Percentiles rank a stretch among this genome's conserved stretches.
Evolutionary conservation across 768 basidiomycete genomes (phyloP).

Genomic region (Rhizopogon vinicolor): DNA sequence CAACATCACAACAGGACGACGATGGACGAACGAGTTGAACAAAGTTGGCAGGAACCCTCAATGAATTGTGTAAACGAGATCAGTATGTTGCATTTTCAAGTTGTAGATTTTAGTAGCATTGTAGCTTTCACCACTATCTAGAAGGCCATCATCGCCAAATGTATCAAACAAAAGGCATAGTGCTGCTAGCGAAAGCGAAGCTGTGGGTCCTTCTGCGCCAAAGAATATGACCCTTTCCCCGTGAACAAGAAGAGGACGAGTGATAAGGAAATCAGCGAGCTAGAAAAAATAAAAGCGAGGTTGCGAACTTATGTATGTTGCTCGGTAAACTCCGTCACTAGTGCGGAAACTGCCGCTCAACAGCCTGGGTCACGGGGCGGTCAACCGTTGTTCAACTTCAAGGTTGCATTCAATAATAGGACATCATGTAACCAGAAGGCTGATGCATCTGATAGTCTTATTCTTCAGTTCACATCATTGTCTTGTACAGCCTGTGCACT

Average conservation of each 20-base stretch:
- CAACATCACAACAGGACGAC: not conserved
- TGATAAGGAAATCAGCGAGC: conserved; percentile 26
- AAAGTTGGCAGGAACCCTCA: not conserved
- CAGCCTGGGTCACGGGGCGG: too few relatives aligned
- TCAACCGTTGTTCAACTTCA: too few relatives aligned
- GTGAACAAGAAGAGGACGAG: conserved; percentile 13
- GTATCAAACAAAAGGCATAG: conserved; percentile 40
- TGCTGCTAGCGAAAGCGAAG: conserved; percentile 77
- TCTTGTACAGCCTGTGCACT: too few relatives aligned
- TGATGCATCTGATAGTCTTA: too few relatives aligned
- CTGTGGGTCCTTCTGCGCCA: conserved; percentile 46
- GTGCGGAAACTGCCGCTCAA: not conserved
- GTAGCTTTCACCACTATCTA: conserved; percentile 75
- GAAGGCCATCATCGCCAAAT: conserved; percentile 59
- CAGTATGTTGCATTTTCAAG: not conserved
- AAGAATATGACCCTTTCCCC: conserved; percentile 21
- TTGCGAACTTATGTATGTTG: conserved; percentile 1
- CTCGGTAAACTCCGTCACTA: conserved; percentile 14
- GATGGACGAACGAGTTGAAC: not conserved
- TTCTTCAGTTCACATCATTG: too few relatives aligned
- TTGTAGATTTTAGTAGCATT: conserved; percentile 13
- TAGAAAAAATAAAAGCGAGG: conserved; percentile 1
- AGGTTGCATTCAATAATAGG: too few relatives aligned
- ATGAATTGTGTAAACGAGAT: not conserved
- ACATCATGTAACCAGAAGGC: too few relatives aligned